Evolutionary conservation across 441 rosid genomes (phyloP).

Genomic region (Manihot esculenta): DNA sequence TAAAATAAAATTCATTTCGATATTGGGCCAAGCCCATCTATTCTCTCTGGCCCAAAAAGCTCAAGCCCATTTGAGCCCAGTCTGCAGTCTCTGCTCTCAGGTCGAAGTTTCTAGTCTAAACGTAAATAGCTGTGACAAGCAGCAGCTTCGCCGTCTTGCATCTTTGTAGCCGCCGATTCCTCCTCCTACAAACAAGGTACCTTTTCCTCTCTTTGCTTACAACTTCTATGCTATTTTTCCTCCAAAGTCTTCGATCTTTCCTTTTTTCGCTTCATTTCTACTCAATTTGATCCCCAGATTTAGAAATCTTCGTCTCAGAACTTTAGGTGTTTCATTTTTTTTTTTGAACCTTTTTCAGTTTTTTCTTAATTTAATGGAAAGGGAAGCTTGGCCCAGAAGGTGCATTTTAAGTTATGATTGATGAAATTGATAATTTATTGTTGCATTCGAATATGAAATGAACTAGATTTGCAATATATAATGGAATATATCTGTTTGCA

Average conservation of each 20-base stretch:
- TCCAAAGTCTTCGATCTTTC: too few relatives aligned
- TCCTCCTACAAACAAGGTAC: background rate
- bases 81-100: background rate
- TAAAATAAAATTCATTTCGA: too few relatives aligned
- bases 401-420: background rate
- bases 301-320: too few relatives aligned
- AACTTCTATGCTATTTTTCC: too few relatives aligned
- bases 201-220: background rate
- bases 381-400: background rate
- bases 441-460: background rate
- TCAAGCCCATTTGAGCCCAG: background rate
- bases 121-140: background rate
- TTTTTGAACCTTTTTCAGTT: too few relatives aligned
- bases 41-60: background rate
- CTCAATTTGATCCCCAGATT: too few relatives aligned
- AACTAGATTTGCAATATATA: background rate
- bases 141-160: background rate
- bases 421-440: background rate
- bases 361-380: background rate
- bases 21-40: too few relatives aligned
- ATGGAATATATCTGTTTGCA: background rate
- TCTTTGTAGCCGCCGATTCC: slow-evolving; percentile 1
- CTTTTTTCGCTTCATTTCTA: too few relatives aligned
- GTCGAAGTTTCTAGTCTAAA: background rate
- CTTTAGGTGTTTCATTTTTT: too few relatives aligned